phyloP scores from a whole-genome alignment of 345 rosid species.

The Brassica cretica region DNA sequence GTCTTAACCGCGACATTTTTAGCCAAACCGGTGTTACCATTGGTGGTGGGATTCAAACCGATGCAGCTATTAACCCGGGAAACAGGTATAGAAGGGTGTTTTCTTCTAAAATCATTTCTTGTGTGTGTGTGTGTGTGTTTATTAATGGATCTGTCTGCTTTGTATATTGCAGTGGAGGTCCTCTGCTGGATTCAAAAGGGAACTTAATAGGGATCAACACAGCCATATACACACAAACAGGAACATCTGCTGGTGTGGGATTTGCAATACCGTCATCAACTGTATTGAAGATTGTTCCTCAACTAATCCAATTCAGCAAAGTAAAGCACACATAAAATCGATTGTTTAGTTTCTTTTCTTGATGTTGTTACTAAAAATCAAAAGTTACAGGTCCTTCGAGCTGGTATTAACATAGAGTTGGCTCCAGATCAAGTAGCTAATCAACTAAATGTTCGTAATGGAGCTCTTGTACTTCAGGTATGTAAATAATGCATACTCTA shows the following conservation, averaged over 20 bases:
- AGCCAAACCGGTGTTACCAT: constrained; percentile 91
- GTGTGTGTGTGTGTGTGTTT: background rate
- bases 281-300: constrained; percentile 86
- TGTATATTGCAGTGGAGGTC: constrained; percentile 74
- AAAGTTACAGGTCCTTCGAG: constrained; percentile 64
- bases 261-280: constrained; percentile 96
- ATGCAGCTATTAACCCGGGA: constrained; percentile 98
- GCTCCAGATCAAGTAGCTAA: constrained; percentile 86
- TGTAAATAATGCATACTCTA: background rate
- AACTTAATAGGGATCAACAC: constrained; percentile 89
- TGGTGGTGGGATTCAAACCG: constrained; percentile 97
- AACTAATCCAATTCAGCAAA: constrained; percentile 79
- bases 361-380: constrained; percentile 23
- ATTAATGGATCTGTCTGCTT: constrained; percentile 10
- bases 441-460: constrained; percentile 89
- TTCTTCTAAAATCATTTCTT: background rate
- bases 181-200: constrained; percentile 89
- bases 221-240: constrained; percentile 90
- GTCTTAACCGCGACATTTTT: constrained; percentile 86
- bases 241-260: constrained; percentile 95
- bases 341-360: background rate
- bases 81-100: constrained; percentile 58
- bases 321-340: constrained; percentile 43
- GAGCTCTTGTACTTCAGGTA: constrained; percentile 89
- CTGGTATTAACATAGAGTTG: constrained; percentile 79